Evolutionary conservation across 2,329 filamentous ascomycete species (phyloP).

Genomic region (Exophiala phaeomuriformis): DNA sequence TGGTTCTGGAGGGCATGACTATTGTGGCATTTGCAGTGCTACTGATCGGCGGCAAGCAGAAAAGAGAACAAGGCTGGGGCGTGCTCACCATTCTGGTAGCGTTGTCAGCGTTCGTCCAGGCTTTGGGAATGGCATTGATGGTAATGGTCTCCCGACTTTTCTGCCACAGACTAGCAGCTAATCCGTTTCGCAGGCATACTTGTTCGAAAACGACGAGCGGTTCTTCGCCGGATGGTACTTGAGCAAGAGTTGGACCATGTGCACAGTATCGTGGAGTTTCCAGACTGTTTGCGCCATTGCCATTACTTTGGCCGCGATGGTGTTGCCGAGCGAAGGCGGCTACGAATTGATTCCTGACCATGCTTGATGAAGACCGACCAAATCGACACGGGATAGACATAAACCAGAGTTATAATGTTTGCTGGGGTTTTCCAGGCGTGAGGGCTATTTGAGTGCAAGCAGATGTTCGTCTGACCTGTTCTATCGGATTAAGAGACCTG

Average conservation of each 20-base stretch:
- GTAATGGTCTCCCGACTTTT: constrained; percentile 46
- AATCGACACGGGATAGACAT: background rate
- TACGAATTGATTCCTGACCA: constrained; percentile 66
- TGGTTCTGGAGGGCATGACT: constrained; percentile 72
- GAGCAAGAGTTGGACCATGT: constrained; percentile 70
- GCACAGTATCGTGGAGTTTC: constrained; percentile 54
- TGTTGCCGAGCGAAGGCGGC: constrained; percentile 72
- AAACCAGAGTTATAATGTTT: background rate
- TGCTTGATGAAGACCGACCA: background rate
- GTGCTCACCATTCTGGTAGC: constrained; percentile 60
- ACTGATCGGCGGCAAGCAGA: constrained; percentile 68
- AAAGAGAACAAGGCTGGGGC: constrained; percentile 76
- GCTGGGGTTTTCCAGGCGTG: background rate
- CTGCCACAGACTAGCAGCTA: constrained; percentile 1
- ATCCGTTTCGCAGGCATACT: constrained; percentile 56
- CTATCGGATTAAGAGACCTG: no score
- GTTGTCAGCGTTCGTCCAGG: constrained; percentile 61
- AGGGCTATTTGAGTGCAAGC: no score
- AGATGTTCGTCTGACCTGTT: no score
- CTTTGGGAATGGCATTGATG: constrained; percentile 72
- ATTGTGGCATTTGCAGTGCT: constrained; percentile 74
- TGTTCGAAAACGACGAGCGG: constrained; percentile 74
- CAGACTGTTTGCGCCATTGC: constrained; percentile 48
- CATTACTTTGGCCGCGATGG: constrained; percentile 59
- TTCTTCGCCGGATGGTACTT: constrained; percentile 78